Base-by-base conservation (phyloP, 2,329 filamentous ascomycete genomes). In the Aspergillus niger region DNA sequence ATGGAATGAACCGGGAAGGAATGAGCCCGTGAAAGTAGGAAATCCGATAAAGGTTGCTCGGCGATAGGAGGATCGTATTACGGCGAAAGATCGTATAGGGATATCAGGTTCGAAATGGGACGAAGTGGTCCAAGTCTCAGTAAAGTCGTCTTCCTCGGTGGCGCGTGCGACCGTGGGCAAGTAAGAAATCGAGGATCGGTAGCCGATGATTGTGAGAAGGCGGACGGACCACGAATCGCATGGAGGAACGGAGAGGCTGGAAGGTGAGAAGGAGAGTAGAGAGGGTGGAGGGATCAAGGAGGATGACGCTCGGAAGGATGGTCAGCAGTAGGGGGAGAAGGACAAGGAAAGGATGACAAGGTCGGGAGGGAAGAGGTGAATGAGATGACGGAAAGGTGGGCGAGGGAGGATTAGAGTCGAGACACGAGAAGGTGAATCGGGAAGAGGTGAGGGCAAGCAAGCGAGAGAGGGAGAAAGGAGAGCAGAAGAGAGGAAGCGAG, bases 91-190 rank as follows among this genome's bases (percentile, higher is more conserved):
- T 44, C 51, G 30, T 11, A 24, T 43, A 24, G 24, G 48, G n/a
- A n/a, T 4, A 15, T 26, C 47, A 24, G 24, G 22, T 8, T 47
- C 47, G 48, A 44, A 44, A 49, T 20, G 55, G 49, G 48, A 38
- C 43, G 41, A 17, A 50, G 36, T 28, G 30, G 38, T 59, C 22
- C 48, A 53, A 39, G 20, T 8, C 30, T 61, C 59, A 64, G 54
- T 58, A 43, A 8, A 62, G 57, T 52, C 60, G 63, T 65, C 50
- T 55, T 59, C 50, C 60, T 66, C 58, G 51, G 62, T 65, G 62
- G 61, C 65, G 67, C 67, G 65, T 67, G 66, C 67, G 67, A 69
- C 65, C 65, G 65, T 65, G 64, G 56, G 62, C 62, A 57, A 58
- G 62, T 59, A 70, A 58, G 57, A 53, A 58, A 63, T 66, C 60